A percentile compares a stretch with the other conserved stretches of the same genome.
Evolutionary conservation across 129 eudicot species (phyloP).

Genomic region (carrot (Daucus carota)): DNA sequence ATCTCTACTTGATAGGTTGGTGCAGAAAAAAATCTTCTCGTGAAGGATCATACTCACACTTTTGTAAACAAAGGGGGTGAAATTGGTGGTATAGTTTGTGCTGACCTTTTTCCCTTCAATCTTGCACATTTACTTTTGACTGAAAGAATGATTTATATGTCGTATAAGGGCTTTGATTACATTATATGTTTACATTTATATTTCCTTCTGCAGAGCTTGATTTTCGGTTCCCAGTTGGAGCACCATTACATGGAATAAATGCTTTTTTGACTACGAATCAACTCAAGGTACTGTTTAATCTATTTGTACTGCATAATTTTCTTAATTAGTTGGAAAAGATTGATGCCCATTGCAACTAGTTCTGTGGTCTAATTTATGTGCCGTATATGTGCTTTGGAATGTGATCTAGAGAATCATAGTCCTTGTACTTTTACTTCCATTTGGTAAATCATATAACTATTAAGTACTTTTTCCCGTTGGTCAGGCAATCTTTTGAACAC

Average conservation of each 20-base stretch:
- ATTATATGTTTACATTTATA: not conserved
- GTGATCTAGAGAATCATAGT: not conserved
- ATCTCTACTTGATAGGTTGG: conserved; percentile 52
- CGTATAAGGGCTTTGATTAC: not conserved
- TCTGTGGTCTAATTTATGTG: not conserved
- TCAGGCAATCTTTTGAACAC: not conserved
- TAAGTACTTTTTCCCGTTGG: not conserved
- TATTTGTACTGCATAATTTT: not conserved
- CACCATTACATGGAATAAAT: conserved; percentile 87
- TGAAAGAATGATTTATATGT: conserved; percentile 5
- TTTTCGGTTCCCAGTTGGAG: conserved; percentile 91
- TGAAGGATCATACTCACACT: conserved; percentile 97
- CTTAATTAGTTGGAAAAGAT: not conserved
- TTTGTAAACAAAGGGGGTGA: conserved; percentile 93
- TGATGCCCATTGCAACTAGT: not conserved
- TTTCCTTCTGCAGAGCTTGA: conserved; percentile 67
- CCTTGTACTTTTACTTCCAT: not conserved
- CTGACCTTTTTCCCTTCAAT: not conserved
- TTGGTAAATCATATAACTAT: not conserved
- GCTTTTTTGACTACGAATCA: conserved; percentile 91
- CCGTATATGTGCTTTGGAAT: not conserved
- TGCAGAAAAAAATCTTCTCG: conserved; percentile 90
- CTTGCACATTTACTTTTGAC: not conserved
- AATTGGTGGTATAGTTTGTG: conserved; percentile 60
- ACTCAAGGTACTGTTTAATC: conserved; percentile 54